phyloP scores from a whole-genome alignment of 2,329 filamentous ascomycete genomes.

The Hymenoscyphus linearis region DNA sequence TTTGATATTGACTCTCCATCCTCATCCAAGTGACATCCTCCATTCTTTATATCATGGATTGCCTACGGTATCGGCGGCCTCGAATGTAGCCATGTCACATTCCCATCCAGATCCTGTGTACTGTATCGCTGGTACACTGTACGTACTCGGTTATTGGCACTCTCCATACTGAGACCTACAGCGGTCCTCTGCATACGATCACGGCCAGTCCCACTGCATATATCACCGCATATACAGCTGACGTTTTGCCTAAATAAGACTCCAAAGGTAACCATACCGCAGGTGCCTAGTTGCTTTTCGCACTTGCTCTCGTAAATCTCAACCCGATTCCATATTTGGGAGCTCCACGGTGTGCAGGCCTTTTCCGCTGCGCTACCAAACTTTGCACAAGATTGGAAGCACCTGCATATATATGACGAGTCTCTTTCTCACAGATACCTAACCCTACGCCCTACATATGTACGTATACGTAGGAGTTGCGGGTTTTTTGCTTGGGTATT shows the following conservation, averaged over 20 bases:
- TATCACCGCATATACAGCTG: background rate
- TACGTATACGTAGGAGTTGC: background rate
- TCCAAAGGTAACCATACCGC: background rate
- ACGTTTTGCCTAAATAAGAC: conserved; percentile 3
- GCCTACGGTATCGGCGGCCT: background rate
- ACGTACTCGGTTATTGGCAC: conserved; percentile 5
- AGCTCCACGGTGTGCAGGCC: background rate
- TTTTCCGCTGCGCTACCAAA: background rate
- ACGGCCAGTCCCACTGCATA: conserved; percentile 6
- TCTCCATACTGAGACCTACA: background rate
- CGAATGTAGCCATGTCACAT: background rate
- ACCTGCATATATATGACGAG: background rate
- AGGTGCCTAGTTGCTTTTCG: background rate
- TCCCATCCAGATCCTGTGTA: background rate
- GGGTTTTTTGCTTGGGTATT: background rate
- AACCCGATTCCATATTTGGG: background rate
- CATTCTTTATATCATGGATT: background rate
- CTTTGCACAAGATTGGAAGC: background rate
- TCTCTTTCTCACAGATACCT: background rate
- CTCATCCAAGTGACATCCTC: background rate
- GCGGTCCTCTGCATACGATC: background rate
- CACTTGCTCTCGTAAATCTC: background rate
- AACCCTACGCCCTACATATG: too few species aligned
- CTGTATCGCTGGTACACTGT: background rate
- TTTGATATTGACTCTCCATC: background rate